Base-by-base conservation (phyloP, 495 filamentous ascomycete species). In the Rhypophila decipiens region DNA sequence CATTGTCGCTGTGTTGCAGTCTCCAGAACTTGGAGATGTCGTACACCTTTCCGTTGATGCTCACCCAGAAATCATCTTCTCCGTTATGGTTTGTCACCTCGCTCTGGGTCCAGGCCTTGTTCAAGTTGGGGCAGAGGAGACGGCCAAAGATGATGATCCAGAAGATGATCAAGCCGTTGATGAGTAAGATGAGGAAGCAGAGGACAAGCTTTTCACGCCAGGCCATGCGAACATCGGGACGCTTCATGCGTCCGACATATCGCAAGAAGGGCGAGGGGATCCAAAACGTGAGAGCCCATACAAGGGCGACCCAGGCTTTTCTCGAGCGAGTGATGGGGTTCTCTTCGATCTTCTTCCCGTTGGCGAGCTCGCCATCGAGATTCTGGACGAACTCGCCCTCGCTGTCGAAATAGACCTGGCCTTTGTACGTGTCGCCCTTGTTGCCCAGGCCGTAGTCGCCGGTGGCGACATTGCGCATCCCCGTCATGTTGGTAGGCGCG, bases 141-240 rank as follows among this genome's bases (percentile, higher is more conserved):
- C 74, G 77, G 38, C 91, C 89, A 50, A 98, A 89, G 23, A 73
- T 78, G 56, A 95, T 82, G 58, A 98, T 96, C 74, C 87, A 95
- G 69, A 98, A 98, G 39, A 96, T 77, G 50, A 98, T 79, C 34
- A 80, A 61, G 12, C 67, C 91, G 63, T 98, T 98, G 53, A 96
- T 67, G 24, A 97, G 53, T 19, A 88, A 60, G 51, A 98, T 97
- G 47, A 96, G 48, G 24, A 85, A 66, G 21, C 88, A 77, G 9
- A 98, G 73, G 4, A 95, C 82, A 33, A 98, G 31, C 67, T 98
- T 98, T 57, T 98, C 93, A 61, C 91, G 74, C 93, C 93, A 98
- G 4, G 93, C 93, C 80, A 97, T 86, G 1, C 93, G 85, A 35
- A 98, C 87, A 67, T 98, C 93, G 1, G 93, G 93, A 35, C 93